These are phyloP conservation scores for Trypanosomatidae sp. DNA, from an alignment of 208 protist genomes.

Conservation along the genomic window DNA sequence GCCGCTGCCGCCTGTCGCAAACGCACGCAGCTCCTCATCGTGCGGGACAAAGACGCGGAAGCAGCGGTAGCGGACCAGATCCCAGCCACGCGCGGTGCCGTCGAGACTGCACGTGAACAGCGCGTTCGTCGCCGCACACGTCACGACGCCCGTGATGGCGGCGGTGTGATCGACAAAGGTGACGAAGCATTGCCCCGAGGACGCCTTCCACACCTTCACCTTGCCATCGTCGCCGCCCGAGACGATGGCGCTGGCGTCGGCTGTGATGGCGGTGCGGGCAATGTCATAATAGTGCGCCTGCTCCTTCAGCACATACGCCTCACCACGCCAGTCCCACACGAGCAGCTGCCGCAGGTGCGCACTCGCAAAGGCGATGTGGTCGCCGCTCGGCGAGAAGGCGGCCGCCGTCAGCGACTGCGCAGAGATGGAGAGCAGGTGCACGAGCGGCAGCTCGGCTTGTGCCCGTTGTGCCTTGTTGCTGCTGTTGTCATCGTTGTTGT, in stretches of 20 bases:
- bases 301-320: constrained; percentile 89
- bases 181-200: constrained; percentile 86
- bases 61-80: constrained; percentile 82
- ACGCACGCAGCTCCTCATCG: constrained; percentile 7
- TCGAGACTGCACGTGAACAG: constrained; percentile 88
- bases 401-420: constrained; percentile 80
- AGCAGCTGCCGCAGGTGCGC: constrained; percentile 84
- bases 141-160: constrained; percentile 72
- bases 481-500: constrained; percentile 1
- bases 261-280: constrained; percentile 74
- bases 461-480: no score
- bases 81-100: constrained; percentile 85
- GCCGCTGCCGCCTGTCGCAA: no score
- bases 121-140: constrained; percentile 71
- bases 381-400: constrained; percentile 64
- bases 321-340: constrained; percentile 91
- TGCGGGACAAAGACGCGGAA: constrained; percentile 83
- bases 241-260: constrained; percentile 78
- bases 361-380: constrained; percentile 83
- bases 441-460: constrained; percentile 32
- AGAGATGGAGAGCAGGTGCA: constrained; percentile 88
- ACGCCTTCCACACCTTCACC: constrained; percentile 89
- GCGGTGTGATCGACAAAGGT: constrained; percentile 88
- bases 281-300: constrained; percentile 91
- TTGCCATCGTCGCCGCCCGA: constrained; percentile 89